Evolutionary conservation across 225 moss, liverwort and hornwort genomes (phyloP).

Genomic region (Neckera pumila): DNA sequence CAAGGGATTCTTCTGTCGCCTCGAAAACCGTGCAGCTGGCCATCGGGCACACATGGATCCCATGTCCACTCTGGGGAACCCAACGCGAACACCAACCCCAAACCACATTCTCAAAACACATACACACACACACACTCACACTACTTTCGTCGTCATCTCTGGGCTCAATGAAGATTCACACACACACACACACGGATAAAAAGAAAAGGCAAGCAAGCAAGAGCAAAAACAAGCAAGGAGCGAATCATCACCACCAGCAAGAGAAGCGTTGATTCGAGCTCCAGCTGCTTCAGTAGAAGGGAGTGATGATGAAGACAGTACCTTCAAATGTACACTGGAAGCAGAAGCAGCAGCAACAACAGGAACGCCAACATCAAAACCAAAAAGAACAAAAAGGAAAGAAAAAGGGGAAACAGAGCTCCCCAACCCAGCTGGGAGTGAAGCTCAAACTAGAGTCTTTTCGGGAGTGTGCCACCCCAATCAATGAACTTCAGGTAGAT

Average conservation of each 20-base stretch:
- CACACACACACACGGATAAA: no score
- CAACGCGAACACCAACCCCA: conserved; percentile 3
- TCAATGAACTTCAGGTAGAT: background rate
- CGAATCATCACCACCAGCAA: background rate
- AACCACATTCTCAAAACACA: background rate
- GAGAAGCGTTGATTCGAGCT: background rate
- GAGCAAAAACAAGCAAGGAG: background rate
- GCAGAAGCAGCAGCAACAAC: background rate
- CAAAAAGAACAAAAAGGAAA: background rate
- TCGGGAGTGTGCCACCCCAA: background rate
- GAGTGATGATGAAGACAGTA: background rate
- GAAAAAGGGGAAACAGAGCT: background rate
- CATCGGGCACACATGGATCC: conserved; percentile 27
- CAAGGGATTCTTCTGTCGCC: background rate
- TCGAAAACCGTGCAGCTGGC: conserved; percentile 23
- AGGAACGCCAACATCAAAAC: background rate
- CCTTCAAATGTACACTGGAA: background rate
- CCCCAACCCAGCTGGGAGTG: background rate
- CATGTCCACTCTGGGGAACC: conserved; percentile 3
- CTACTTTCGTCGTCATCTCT: background rate
- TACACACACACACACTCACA: background rate
- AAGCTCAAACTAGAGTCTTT: background rate
- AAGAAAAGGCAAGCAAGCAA: background rate
- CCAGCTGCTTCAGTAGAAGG: background rate
- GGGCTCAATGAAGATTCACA: background rate